phyloP scores from a whole-genome alignment of 331 rosid genomes.

The Arachis monticola region DNA sequence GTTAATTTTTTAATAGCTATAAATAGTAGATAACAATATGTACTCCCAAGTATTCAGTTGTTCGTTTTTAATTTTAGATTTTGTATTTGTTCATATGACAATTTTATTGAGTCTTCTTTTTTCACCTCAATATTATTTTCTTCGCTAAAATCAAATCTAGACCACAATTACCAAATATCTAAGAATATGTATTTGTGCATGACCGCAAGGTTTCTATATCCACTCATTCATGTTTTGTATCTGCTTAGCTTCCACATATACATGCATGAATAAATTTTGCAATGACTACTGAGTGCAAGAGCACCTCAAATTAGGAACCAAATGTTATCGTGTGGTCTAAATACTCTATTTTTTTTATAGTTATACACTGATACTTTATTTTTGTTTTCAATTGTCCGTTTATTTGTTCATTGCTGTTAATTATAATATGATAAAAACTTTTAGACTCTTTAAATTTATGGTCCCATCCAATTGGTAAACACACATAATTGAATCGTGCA shows the following conservation, averaged over 20 bases:
- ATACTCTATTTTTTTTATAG: not conserved
- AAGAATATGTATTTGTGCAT: not conserved
- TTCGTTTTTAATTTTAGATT: no score
- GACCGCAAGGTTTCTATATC: not conserved
- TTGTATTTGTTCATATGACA: no score
- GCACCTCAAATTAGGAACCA: not conserved
- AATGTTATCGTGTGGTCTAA: not conserved
- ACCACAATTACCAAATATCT: not conserved
- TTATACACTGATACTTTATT: not conserved
- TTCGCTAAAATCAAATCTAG: no score
- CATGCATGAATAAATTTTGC: not conserved
- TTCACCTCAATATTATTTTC: no score
- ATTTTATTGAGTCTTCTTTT: no score
- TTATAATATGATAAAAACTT: not conserved
- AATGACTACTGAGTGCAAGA: not conserved
- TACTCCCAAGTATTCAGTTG: no score
- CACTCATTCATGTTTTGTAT: constrained; percentile 1
- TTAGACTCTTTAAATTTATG: not conserved
- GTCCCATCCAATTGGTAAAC: constrained; percentile 7
- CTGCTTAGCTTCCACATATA: not conserved
- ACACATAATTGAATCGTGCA: not conserved
- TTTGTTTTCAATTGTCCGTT: not conserved
- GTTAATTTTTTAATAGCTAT: no score
- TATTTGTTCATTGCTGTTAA: not conserved
- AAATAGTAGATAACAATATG: no score